A percentile compares a stretch with the other conserved stretches of the same genome.
Evolutionary conservation across 2,329 filamentous ascomycete species (phyloP).

Genomic region (Botrytis porri): DNA sequence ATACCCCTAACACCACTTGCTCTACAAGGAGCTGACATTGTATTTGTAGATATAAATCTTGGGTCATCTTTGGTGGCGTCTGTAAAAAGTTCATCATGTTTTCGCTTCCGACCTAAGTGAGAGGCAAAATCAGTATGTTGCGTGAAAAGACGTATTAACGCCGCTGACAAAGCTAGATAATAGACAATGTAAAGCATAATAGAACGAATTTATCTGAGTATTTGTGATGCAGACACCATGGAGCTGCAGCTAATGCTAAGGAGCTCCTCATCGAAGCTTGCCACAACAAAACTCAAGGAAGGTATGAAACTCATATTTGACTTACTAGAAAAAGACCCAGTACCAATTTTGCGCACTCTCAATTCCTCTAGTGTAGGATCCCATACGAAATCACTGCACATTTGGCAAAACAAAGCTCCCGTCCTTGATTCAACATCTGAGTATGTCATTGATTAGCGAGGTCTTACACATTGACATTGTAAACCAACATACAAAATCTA

Average conservation of each 20-base stretch:
- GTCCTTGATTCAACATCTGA: slow-evolving; percentile 74
- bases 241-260: not conserved
- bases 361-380: slow-evolving; percentile 77
- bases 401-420: slow-evolving; percentile 74
- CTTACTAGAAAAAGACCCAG: slow-evolving; percentile 62
- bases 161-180: not conserved
- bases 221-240: not conserved
- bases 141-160: not conserved
- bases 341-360: slow-evolving; percentile 66
- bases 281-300: not conserved
- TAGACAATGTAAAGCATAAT: not conserved
- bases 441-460: slow-evolving; percentile 17
- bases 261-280: not conserved
- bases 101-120: slow-evolving; percentile 63
- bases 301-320: slow-evolving; percentile 13
- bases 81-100: slow-evolving; percentile 67
- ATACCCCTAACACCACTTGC: slow-evolving; percentile 87
- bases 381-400: slow-evolving; percentile 80
- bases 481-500: slow-evolving; percentile 61
- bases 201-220: not conserved
- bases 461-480: not conserved
- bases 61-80: slow-evolving; percentile 69
- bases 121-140: slow-evolving; percentile 9
- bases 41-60: slow-evolving; percentile 73
- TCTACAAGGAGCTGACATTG: slow-evolving; percentile 74